phyloP scores from a whole-genome alignment of 2,329 filamentous ascomycete species.

The Chrysoporthe puriensis region DNA sequence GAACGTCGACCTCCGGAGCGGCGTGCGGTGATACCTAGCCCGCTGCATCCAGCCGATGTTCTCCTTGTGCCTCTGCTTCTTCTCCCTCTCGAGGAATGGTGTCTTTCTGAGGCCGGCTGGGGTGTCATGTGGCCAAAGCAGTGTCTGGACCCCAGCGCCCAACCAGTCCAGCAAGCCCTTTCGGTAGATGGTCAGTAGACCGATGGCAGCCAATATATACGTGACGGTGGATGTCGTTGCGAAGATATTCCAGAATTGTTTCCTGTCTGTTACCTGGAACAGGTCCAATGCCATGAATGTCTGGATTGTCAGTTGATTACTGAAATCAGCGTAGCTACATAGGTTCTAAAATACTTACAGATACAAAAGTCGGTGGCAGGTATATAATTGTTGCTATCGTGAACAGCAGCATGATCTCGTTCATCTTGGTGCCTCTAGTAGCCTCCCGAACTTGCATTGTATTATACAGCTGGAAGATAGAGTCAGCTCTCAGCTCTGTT shows the following conservation, averaged over 20 bases:
- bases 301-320: not conserved
- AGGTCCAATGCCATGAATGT: not conserved
- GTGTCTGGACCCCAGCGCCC: not conserved
- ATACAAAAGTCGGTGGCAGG: conserved; percentile 1
- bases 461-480: not conserved
- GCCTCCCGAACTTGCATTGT: not conserved
- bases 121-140: not conserved
- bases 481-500: not conserved
- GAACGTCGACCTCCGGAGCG: not conserved
- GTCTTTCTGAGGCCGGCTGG: not conserved
- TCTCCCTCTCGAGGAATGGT: not conserved
- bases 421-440: conserved; percentile 1
- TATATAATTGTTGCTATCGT: conserved; percentile 1
- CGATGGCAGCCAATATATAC: not conserved
- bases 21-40: not conserved
- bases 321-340: not conserved
- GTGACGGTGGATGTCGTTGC: not conserved
- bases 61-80: not conserved
- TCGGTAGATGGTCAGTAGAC: not conserved
- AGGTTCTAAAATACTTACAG: not conserved
- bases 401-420: not conserved
- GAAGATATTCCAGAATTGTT: not conserved
- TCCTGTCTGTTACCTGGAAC: not conserved
- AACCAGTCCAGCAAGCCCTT: not conserved
- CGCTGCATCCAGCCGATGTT: not conserved